Evolutionary conservation across 2,329 filamentous ascomycete genomes (phyloP).

Genomic region (Biscogniauxia sp.): DNA sequence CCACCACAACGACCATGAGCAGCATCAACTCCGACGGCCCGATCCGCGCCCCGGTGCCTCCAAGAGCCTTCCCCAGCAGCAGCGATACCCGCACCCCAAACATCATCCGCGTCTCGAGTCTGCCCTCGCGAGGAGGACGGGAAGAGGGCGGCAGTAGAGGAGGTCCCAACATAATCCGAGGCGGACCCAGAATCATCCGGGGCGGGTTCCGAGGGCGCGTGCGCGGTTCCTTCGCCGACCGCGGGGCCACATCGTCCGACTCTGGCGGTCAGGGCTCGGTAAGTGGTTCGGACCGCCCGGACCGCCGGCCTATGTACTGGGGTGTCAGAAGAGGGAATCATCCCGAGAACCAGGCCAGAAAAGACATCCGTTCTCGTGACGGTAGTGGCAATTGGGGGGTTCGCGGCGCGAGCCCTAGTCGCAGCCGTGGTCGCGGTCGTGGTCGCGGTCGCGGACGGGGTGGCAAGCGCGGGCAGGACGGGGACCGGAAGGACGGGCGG

Average conservation of each 20-base stretch:
- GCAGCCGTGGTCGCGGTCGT: background rate
- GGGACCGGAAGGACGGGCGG: background rate
- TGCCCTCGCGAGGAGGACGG: constrained; percentile 1
- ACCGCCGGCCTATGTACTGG: too few species aligned
- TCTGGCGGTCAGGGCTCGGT: too few species aligned
- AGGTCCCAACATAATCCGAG: constrained; percentile 1
- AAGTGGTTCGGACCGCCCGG: too few species aligned
- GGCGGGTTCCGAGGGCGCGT: constrained; percentile 24
- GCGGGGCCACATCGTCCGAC: constrained; percentile 7
- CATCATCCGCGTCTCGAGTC: background rate
- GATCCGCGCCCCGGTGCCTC: background rate
- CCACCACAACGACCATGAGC: constrained; percentile 5
- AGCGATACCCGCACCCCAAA: background rate
- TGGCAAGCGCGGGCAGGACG: background rate
- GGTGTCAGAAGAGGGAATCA: too few species aligned
- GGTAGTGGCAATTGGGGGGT: background rate
- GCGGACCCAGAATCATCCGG: constrained; percentile 14
- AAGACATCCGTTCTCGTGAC: too few species aligned
- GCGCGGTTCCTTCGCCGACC: constrained; percentile 23
- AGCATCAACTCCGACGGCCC: background rate
- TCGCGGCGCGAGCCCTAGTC: too few species aligned
- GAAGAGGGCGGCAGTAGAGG: background rate
- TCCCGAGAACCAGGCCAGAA: too few species aligned
- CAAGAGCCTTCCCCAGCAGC: background rate
- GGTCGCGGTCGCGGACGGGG: constrained; percentile 1